Evolutionary conservation across 2,329 filamentous ascomycete genomes (phyloP).

Genomic region (Neopestalotiopsis rosae): DNA sequence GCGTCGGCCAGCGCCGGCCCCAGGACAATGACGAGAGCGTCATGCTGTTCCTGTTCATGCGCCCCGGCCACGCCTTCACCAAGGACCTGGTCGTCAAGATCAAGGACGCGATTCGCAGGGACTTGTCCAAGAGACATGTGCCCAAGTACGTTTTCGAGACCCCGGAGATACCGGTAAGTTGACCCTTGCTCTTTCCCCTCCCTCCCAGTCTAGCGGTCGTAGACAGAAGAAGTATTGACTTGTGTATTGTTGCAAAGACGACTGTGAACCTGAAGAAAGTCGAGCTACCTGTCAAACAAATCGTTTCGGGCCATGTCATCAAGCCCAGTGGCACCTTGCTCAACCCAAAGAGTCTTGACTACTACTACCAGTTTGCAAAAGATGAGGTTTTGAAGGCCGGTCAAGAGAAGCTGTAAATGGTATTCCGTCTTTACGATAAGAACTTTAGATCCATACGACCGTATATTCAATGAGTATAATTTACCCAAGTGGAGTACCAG

Average conservation of each 20-base stretch:
- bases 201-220: not conserved
- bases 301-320: slow-evolving; percentile 75
- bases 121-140: slow-evolving; percentile 75
- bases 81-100: slow-evolving; percentile 60
- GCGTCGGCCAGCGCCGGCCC: slow-evolving; percentile 76
- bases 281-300: slow-evolving; percentile 83
- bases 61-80: slow-evolving; percentile 61
- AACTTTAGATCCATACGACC: too few relatives aligned
- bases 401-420: slow-evolving; percentile 53
- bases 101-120: slow-evolving; percentile 67
- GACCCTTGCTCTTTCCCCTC: not conserved
- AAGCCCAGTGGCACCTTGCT: slow-evolving; percentile 78
- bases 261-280: slow-evolving; percentile 89
- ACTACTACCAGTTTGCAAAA: slow-evolving; percentile 79
- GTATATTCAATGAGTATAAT: too few relatives aligned
- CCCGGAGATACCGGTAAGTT: slow-evolving; percentile 77
- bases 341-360: slow-evolving; percentile 78
- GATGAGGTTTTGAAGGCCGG: slow-evolving; percentile 63
- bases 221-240: not conserved
- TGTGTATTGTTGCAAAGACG: slow-evolving; percentile 52
- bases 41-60: slow-evolving; percentile 61
- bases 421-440: slow-evolving; percentile 15
- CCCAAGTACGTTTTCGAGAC: slow-evolving; percentile 82
- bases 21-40: slow-evolving; percentile 59
- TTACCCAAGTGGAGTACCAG: too few relatives aligned